A percentile compares a stretch with the other conserved stretches of the same genome.
Evolutionary conservation across 192 early-diverging fungal species (phyloP).

Genomic region (Coemansia asiatica): DNA sequence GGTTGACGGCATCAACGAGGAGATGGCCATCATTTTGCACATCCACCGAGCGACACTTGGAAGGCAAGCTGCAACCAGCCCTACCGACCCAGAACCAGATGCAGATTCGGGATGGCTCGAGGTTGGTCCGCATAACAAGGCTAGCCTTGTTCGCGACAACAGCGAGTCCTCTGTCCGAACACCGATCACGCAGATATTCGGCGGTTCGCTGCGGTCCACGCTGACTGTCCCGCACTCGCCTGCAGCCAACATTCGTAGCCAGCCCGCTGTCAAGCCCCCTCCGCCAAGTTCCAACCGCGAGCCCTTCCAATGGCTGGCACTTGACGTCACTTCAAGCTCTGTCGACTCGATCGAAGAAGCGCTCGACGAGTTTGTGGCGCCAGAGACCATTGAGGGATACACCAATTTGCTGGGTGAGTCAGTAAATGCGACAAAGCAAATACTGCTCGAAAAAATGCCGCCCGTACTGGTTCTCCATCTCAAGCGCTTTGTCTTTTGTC

Average conservation of each 20-base stretch:
- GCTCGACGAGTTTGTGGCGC: constrained; percentile 70
- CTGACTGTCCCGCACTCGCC: constrained; percentile 60
- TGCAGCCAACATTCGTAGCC: neutral
- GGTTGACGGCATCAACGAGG: constrained; percentile 93
- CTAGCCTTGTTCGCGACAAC: constrained; percentile 54
- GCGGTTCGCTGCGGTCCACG: constrained; percentile 76
- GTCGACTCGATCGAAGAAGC: constrained; percentile 86
- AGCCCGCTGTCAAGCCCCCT: constrained; percentile 43
- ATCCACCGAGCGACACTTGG: neutral
- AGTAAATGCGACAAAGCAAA: constrained; percentile 79
- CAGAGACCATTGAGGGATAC: constrained; percentile 85
- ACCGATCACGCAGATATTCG: constrained; percentile 85
- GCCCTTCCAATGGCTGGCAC: constrained; percentile 82
- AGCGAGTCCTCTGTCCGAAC: constrained; percentile 56
- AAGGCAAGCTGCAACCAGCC: neutral
- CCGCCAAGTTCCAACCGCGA: constrained; percentile 80
- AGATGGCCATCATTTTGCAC: constrained; percentile 58
- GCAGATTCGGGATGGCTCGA: constrained; percentile 76
- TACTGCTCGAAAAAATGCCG: constrained; percentile 77
- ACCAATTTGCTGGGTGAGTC: constrained; percentile 29
- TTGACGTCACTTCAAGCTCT: constrained; percentile 80
- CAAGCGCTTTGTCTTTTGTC: constrained; percentile 89
- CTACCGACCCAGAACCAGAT: constrained; percentile 9
- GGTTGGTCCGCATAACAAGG: constrained; percentile 81
- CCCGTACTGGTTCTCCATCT: constrained; percentile 91